Base-by-base conservation (phyloP, 108 stramenopile species). In the Discostella pseudostelligera region DNA sequence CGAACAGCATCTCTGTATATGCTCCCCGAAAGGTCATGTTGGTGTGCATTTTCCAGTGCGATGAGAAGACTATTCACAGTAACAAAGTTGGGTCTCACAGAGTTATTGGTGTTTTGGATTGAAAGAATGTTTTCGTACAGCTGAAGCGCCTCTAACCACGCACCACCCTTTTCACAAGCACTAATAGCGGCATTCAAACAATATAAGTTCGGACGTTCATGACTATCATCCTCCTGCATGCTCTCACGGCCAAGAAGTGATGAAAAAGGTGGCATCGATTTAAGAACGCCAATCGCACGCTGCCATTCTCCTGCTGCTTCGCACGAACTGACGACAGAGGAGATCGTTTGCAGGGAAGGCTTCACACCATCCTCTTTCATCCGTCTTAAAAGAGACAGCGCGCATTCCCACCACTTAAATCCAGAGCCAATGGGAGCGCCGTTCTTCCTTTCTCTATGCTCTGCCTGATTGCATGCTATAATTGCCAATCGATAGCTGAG, bases 271-370 rank as follows among this genome's bases (percentile, higher is more conserved):
- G 79, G 62, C 63, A 85, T 77, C 1, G 73, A 63, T 44, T 84
- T 76, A 9, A 90, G 69, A 42, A 90, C 79, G 28, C 86, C 76
- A 16, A 90, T 65, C 11, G 89, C 89, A 9, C 86, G 81, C 58
- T 90, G 89, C 89, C 89, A 90, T 70, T 90, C 62, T 14, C 89
- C 89, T 8, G 85, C 89, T 37, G 85, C 79, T 67, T 90, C 84
- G 44, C 81, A 84, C 26, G 86, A 81, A 66, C 83, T 84, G 17
- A 90, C 85, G 9, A 69, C 81, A 24, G 85, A 84, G 22, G 86
- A 87, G 44, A 73, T 79, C 12, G 75, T 83, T 59, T 82, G 84
- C 16, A 65, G 62, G 56, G 83, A 82, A 46, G 89, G 89, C 42
- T 61, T 62, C 29, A 87, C 40, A 12, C 83, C 81, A 36, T 82